Evolutionary conservation across 768 basidiomycete species (phyloP).

Genomic region (Mycena filopes): DNA sequence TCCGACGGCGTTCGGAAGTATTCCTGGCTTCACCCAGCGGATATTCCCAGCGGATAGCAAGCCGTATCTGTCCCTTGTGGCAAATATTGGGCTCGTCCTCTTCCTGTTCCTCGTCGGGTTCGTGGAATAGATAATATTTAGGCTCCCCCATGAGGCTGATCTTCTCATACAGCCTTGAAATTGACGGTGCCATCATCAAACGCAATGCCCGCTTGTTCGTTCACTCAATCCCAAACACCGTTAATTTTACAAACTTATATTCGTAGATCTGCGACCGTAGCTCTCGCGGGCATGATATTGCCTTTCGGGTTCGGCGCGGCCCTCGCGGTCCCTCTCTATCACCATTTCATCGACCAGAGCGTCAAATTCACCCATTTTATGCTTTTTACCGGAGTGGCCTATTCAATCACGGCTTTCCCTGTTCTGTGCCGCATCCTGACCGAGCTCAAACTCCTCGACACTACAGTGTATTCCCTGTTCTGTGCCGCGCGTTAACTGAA

Average conservation of each 20-base stretch:
- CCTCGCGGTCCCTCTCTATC: constrained; percentile 72
- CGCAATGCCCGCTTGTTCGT: constrained; percentile 69
- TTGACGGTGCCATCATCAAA: constrained; percentile 82
- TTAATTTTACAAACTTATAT: neutral
- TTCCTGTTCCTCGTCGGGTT: constrained; percentile 91
- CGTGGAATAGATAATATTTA: neutral
- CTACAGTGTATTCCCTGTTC: too few species aligned
- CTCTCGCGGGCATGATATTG: constrained; percentile 84
- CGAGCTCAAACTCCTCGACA: constrained; percentile 91
- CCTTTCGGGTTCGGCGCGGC: constrained; percentile 90
- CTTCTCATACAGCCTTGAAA: constrained; percentile 64
- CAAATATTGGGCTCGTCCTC: constrained; percentile 88
- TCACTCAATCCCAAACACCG: neutral
- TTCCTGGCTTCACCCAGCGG: constrained; percentile 87
- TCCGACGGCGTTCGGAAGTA: constrained; percentile 72
- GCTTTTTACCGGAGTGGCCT: constrained; percentile 94
- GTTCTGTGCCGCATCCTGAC: constrained; percentile 89
- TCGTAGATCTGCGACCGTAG: constrained; percentile 65
- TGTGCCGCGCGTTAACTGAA: too few species aligned
- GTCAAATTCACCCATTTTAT: constrained; percentile 90
- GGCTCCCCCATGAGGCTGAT: neutral
- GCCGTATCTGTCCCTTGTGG: constrained; percentile 85
- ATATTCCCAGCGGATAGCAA: constrained; percentile 82
- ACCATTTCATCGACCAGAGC: constrained; percentile 72
- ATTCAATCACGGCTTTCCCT: constrained; percentile 83